phyloP scores from a whole-genome alignment of 139 green algal species.

The Marvania coccoides region DNA sequence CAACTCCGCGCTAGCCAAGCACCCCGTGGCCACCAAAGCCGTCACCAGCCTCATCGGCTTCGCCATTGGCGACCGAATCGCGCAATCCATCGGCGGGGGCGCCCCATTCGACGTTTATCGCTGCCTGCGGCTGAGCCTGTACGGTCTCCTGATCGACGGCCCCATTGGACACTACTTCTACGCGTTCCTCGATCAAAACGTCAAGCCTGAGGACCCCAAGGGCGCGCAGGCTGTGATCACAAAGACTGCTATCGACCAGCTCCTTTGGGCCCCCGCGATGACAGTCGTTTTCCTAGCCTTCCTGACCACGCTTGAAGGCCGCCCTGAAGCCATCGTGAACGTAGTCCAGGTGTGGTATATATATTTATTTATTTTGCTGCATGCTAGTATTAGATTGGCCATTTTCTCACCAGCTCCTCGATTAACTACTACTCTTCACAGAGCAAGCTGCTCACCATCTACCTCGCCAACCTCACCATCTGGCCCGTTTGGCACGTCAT shows the following conservation, averaged over 20 bases:
- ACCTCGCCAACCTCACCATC: slow-evolving; percentile 55
- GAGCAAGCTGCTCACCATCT: slow-evolving; percentile 42
- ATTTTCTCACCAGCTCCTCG: too few species aligned
- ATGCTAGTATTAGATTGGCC: neutral
- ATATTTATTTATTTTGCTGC: neutral
- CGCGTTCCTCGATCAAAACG: slow-evolving; percentile 31
- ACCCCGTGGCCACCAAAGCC: slow-evolving; percentile 50
- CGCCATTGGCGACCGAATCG: slow-evolving; percentile 52
- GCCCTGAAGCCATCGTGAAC: slow-evolving; percentile 39
- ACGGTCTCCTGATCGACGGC: slow-evolving; percentile 44
- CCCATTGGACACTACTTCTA: slow-evolving; percentile 40
- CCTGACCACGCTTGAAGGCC: slow-evolving; percentile 38
- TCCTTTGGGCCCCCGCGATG: slow-evolving; percentile 45
- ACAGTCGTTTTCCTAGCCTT: slow-evolving; percentile 44
- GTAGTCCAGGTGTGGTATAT: slow-evolving; percentile 26
- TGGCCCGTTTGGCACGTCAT: slow-evolving; percentile 65
- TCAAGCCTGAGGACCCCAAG: slow-evolving; percentile 34
- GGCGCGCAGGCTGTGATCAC: slow-evolving; percentile 33
- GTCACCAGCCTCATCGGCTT: slow-evolving; percentile 54
- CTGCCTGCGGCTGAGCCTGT: slow-evolving; percentile 35
- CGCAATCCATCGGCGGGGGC: slow-evolving; percentile 34
- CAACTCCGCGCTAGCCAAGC: slow-evolving; percentile 18
- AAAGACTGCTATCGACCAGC: slow-evolving; percentile 50
- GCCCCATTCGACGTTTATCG: slow-evolving; percentile 22
- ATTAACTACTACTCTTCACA: slow-evolving; percentile 1